phyloP scores from a whole-genome alignment of 768 basidiomycete species.

The Strobilomyces confusus region DNA sequence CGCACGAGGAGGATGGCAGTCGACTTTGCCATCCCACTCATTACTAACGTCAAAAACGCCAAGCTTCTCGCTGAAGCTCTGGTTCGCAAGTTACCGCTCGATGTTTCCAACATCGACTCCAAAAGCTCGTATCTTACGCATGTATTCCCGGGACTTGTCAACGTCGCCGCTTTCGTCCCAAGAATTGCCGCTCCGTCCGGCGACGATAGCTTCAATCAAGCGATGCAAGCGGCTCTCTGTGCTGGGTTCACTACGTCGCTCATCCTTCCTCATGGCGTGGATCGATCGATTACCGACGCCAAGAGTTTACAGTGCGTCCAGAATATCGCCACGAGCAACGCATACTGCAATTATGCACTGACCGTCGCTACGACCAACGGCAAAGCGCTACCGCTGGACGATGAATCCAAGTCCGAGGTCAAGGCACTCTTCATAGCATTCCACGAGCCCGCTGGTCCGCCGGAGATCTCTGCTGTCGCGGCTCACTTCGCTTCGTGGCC shows the following conservation, averaged over 20 bases:
- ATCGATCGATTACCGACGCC: constrained; percentile 62
- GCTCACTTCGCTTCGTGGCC: constrained; percentile 91
- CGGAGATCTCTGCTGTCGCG: constrained; percentile 71
- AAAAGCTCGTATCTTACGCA: constrained; percentile 92
- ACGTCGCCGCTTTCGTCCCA: constrained; percentile 84
- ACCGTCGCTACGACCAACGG: constrained; percentile 68
- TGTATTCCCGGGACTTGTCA: constrained; percentile 88
- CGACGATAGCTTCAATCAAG: constrained; percentile 53
- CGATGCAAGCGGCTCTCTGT: constrained; percentile 78
- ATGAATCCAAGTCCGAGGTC: constrained; percentile 73
- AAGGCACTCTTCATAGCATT: constrained; percentile 88
- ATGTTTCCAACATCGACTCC: constrained; percentile 87
- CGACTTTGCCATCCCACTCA: constrained; percentile 94
- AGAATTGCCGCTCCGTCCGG: constrained; percentile 47
- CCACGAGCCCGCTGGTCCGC: constrained; percentile 42
- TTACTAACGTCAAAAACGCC: constrained; percentile 98
- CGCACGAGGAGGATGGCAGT: constrained; percentile 99
- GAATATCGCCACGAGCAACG: constrained; percentile 53
- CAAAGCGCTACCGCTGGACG: constrained; percentile 62
- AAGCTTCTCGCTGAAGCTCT: constrained; percentile 94
- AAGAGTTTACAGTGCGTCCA: constrained; percentile 66
- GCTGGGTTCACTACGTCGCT: constrained; percentile 88
- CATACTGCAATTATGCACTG: constrained; percentile 87
- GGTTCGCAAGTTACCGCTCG: constrained; percentile 83
- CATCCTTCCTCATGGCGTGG: constrained; percentile 67